Conservation (phyloP, 73 alveolate genomes). For the Tetrahymena elliotti region DNA sequence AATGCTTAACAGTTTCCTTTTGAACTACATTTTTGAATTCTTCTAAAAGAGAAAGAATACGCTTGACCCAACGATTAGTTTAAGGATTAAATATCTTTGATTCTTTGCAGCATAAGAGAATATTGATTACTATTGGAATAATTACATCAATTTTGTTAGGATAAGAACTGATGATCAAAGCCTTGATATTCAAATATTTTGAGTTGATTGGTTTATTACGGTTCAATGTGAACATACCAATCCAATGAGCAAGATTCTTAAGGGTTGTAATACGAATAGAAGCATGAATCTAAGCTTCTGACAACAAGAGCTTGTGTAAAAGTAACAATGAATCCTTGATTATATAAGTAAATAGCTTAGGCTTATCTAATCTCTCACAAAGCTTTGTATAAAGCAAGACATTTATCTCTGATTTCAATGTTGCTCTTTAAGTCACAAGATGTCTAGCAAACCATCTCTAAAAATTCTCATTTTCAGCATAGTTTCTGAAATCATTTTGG, state of each 20-base stretch:
- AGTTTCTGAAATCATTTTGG: conserved; percentile 2
- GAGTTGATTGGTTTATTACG: neutral
- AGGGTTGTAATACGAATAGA: neutral
- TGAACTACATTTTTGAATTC: neutral
- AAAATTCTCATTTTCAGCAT: conserved; percentile 5
- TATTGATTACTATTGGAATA: neutral
- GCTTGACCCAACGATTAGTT: neutral
- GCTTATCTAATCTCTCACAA: conserved; percentile 1
- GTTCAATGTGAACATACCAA: neutral
- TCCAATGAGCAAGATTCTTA: neutral
- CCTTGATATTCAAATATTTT: neutral
- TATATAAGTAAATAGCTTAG: conserved; percentile 4
- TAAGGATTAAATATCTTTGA: neutral
- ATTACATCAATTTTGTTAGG: neutral
- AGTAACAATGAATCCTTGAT: conserved; percentile 9
- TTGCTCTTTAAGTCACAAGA: conserved; percentile 1
- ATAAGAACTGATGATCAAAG: neutral
- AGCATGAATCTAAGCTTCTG: neutral
- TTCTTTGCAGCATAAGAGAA: neutral
- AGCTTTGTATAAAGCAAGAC: neutral
- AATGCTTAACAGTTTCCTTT: conserved; percentile 1
- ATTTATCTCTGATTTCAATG: neutral
- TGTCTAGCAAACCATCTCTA: conserved; percentile 14
- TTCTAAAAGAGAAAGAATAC: conserved; percentile 7
- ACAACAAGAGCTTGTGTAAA: neutral